phyloP scores from a whole-genome alignment of 139 green algal genomes.

The Tetradesmus obliquus region DNA sequence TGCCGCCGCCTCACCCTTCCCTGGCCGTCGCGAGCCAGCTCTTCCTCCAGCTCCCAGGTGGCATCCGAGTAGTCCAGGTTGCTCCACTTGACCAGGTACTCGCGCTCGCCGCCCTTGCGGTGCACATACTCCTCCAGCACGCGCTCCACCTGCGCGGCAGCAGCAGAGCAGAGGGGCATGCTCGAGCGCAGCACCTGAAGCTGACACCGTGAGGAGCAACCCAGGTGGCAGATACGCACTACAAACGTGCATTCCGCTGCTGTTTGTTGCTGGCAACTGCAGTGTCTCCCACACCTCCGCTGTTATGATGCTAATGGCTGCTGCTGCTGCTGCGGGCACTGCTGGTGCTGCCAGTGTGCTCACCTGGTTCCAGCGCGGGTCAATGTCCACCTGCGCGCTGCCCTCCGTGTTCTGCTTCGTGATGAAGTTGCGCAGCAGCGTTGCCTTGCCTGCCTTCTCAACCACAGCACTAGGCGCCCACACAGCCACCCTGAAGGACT shows the following conservation, averaged over 20 bases:
- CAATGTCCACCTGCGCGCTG: neutral
- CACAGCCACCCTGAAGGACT: slow-evolving; percentile 56
- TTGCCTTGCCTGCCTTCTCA: neutral
- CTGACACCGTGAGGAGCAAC: neutral
- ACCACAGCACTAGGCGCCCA: slow-evolving; percentile 28
- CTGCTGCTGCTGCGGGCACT: neutral
- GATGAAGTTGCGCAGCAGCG: slow-evolving; percentile 55
- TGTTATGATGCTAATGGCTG: neutral
- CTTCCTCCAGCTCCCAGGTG: slow-evolving; percentile 81
- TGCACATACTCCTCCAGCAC: neutral
- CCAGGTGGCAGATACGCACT: neutral
- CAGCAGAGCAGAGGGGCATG: neutral
- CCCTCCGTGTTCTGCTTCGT: slow-evolving; percentile 2
- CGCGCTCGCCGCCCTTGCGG: slow-evolving; percentile 4
- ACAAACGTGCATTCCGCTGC: neutral
- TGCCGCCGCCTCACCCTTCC: slow-evolving; percentile 15
- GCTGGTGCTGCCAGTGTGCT: neutral
- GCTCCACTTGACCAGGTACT: slow-evolving; percentile 79
- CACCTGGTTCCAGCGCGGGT: slow-evolving; percentile 48
- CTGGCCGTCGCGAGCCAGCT: slow-evolving; percentile 51
- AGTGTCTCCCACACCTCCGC: neutral
- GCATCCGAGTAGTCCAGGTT: slow-evolving; percentile 79
- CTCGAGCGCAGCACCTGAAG: neutral
- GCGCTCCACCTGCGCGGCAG: slow-evolving; percentile 45
- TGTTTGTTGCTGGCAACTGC: neutral